These are phyloP conservation scores for Colletotrichum sp. DNA, from an alignment of 2,329 filamentous ascomycete species.

Conservation along the genomic window DNA sequence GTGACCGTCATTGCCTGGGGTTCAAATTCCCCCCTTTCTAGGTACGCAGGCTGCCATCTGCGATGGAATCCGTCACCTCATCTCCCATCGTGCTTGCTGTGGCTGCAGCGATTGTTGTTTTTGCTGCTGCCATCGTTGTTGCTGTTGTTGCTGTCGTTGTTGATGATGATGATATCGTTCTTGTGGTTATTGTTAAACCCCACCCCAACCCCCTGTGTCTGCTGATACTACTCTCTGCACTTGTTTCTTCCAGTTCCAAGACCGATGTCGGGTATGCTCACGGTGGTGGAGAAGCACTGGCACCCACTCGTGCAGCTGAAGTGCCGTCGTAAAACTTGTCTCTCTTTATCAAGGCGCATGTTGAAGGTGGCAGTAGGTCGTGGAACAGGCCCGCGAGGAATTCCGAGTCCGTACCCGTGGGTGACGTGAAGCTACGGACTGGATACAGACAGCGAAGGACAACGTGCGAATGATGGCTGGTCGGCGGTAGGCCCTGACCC, in stretches of 20 bases:
- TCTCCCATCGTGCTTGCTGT: neutral
- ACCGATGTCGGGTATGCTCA: neutral
- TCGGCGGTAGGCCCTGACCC: neutral
- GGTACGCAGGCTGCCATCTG: neutral
- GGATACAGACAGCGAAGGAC: neutral
- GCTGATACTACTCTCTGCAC: neutral
- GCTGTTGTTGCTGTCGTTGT: neutral
- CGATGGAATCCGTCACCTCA: neutral
- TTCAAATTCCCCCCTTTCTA: neutral
- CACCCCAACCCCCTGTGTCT: neutral
- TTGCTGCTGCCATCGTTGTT: neutral
- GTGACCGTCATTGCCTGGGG: neutral
- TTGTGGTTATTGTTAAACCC: neutral
- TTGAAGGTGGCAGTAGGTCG: neutral
- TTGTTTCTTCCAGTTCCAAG: neutral
- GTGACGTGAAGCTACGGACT: neutral
- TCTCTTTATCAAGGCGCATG: neutral
- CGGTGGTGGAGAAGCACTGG: neutral
- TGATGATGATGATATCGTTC: neutral
- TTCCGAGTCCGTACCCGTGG: neutral
- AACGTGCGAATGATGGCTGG: neutral
- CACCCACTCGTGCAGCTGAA: neutral
- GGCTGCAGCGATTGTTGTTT: neutral
- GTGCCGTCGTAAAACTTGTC: neutral
- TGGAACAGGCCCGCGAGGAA: neutral